These are phyloP conservation scores for Carallia brachiata DNA, from an alignment of 345 rosid genomes.

Conservation along the genomic window DNA sequence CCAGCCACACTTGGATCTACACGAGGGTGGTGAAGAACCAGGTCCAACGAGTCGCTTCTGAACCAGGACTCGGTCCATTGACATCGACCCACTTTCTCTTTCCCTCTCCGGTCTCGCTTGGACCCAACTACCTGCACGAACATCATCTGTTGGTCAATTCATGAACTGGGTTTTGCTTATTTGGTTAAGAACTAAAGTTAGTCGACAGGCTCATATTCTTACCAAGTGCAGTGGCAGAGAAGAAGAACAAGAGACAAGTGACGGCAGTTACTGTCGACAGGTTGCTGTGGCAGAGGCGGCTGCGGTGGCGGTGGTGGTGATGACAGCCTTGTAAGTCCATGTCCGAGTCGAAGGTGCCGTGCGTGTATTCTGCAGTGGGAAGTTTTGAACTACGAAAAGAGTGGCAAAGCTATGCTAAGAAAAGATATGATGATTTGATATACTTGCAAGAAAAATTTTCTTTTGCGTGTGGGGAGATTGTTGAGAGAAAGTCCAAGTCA, in stretches of 20 bases:
- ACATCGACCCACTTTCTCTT: constrained; percentile 28
- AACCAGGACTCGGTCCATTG: constrained; percentile 21
- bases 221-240: constrained; percentile 43
- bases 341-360: constrained; percentile 28
- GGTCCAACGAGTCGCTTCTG: constrained; percentile 55
- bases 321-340: constrained; percentile 51
- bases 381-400: neutral
- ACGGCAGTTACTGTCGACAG: constrained; percentile 39
- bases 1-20: constrained; percentile 79
- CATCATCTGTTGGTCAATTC: too few relatives aligned
- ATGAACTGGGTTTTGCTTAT: neutral
- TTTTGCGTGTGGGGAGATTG: constrained; percentile 6
- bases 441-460: neutral
- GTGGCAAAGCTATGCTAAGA: neutral
- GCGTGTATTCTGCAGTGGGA: neutral
- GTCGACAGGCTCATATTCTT: constrained; percentile 1
- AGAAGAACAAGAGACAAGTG: constrained; percentile 53
- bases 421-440: neutral
- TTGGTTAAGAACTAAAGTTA: too few relatives aligned
- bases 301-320: constrained; percentile 19
- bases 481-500: constrained; percentile 36
- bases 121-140: constrained; percentile 28
- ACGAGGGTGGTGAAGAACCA: constrained; percentile 81
- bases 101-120: constrained; percentile 33
- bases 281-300: neutral